Percentiles rank a stretch among this genome's conserved stretches.
These are phyloP conservation scores for Vanilla planifolia DNA, from an alignment of 106 monocot species.

Conservation along the genomic window DNA sequence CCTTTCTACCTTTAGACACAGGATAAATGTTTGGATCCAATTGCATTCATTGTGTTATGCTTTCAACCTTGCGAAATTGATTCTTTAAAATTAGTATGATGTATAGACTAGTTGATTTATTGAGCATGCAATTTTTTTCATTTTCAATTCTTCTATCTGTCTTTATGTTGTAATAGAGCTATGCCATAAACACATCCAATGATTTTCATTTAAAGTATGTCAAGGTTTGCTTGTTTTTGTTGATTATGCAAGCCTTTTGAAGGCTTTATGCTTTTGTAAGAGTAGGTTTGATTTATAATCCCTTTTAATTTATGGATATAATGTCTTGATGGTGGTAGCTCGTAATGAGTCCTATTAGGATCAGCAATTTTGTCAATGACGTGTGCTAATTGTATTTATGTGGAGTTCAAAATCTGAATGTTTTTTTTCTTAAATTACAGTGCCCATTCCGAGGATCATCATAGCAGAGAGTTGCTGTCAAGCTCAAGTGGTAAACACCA, in stretches of 20 bases:
- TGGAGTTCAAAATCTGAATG: neutral
- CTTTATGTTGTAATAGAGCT: neutral
- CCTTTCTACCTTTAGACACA: no score
- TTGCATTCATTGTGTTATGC: no score
- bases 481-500: constrained; percentile 50
- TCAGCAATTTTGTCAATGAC: neutral
- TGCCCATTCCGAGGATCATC: constrained; percentile 29
- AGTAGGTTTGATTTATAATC: neutral
- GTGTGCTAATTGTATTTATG: neutral
- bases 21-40: no score
- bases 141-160: neutral
- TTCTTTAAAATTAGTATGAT: no score
- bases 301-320: no score
- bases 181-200: no score
- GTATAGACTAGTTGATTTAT: no score
- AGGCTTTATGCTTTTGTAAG: neutral
- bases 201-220: neutral
- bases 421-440: constrained; percentile 14
- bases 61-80: no score
- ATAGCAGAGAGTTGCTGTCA: constrained; percentile 59
- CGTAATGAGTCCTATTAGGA: neutral
- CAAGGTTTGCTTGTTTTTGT: neutral
- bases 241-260: neutral
- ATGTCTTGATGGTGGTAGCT: neutral
- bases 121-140: neutral